phyloP scores from a whole-genome alignment of 108 stramenopile genomes.

The Pelagomonas calceolata region DNA sequence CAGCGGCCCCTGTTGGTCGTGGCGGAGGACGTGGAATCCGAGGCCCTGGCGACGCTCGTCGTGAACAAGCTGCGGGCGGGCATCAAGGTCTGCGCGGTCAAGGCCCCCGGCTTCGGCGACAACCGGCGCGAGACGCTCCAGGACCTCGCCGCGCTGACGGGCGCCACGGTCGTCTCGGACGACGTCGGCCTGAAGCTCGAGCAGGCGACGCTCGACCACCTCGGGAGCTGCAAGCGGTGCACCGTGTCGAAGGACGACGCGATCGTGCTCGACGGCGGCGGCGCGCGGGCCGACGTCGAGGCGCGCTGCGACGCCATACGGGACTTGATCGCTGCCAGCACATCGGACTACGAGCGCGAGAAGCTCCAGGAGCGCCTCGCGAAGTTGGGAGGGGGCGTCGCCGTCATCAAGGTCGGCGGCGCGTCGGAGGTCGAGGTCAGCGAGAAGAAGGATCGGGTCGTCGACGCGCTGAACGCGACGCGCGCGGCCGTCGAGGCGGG shows the following conservation, averaged over 20 bases:
- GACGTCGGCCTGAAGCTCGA: conserved; percentile 97
- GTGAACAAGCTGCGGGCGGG: conserved; percentile 99
- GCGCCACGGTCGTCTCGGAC: conserved; percentile 92
- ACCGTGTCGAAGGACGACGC: conserved; percentile 96
- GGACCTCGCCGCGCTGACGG: conserved; percentile 95
- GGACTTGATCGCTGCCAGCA: conserved; percentile 80
- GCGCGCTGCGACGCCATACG: conserved; percentile 91
- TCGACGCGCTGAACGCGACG: conserved; percentile 99
- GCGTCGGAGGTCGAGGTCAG: conserved; percentile 95
- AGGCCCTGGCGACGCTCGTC: conserved; percentile 96
- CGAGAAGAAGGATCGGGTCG: conserved; percentile 99
- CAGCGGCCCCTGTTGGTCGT: conserved; percentile 88
- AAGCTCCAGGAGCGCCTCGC: conserved; percentile 99
- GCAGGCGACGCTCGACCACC: conserved; percentile 70
- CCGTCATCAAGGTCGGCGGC: conserved; percentile 98
- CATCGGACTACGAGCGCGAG: conserved; percentile 97
- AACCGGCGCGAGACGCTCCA: conserved; percentile 99
- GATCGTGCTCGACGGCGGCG: conserved; percentile 85
- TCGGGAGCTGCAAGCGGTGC: conserved; percentile 83
- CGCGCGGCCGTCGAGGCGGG: no score
- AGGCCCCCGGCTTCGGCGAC: conserved; percentile 99
- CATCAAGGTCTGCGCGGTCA: conserved; percentile 98
- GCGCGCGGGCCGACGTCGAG: conserved; percentile 69
- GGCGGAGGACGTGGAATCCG: conserved; percentile 97
- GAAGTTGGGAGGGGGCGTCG: conserved; percentile 94